Evolutionary conservation across 2,329 filamentous ascomycete genomes (phyloP), one percentile per base, ranked within the genome.

Genomic region (Hypoxylon sp.): DNA sequence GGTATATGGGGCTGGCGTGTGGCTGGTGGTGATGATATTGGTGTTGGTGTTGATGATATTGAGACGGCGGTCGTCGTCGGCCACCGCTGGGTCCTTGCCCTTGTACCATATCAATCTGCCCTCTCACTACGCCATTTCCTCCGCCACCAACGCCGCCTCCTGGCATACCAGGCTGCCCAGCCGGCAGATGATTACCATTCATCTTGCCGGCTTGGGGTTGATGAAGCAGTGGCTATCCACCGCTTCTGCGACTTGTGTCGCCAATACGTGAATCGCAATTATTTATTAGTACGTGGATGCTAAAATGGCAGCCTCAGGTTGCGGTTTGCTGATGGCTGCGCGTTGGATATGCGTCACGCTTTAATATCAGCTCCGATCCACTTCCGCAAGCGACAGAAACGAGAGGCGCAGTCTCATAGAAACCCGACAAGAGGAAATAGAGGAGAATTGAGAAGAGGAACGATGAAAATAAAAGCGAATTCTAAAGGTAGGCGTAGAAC

Each of bases 161-260:
- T 77, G 83, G 85, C 83, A 88, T 44, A 44, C 39, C 85, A 80
- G 85, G 85, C 82, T 90, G 89, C 86, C 91, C 91, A 88, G 89
- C 89, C 88, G 90, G 89, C 89, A 91, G 89, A 91, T 91, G 89
- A 87, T 85, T 87, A 82, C 85, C 85, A 84, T 90, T 91, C 91
- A 93, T 93, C 90, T 87, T 92, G 88, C 88, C 89, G 88, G 87
- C 87, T 83, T 88, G 86, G 87, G 87, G 80, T 74, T 76, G 58
- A 73, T 69, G 69, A 74, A 75, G 75, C 73, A 77, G 74, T 70
- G 76, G 73, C 60, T 73, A 76, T 77, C 73, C 77, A 77, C 76
- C 72, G 73, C 77, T 73, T 68, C 72, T 37, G 69, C 70, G 67
- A 71, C 71, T 46, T 46, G 47, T 51, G 63, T 66, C 70, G 70